Evolutionary conservation across 441 rosid genomes (phyloP).

Genomic region (Manihot esculenta): DNA sequence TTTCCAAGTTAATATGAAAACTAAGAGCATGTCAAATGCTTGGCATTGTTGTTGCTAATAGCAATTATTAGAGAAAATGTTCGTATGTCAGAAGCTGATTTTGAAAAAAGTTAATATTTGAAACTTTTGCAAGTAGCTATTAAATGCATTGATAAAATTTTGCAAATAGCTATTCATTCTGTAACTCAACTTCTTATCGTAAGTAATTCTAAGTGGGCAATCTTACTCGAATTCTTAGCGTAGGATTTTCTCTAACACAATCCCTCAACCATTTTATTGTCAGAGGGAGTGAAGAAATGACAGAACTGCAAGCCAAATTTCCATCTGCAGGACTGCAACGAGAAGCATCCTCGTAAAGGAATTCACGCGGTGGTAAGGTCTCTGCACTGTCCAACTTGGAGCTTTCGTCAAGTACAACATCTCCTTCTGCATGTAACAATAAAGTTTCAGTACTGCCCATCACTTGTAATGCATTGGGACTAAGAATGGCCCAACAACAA

Average conservation of each 20-base stretch:
- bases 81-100: no score
- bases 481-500: no score
- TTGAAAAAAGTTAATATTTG: no score
- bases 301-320: constrained; percentile 47
- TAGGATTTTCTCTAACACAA: constrained; percentile 66
- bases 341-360: constrained; percentile 51
- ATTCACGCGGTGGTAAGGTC: constrained; percentile 48
- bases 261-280: constrained; percentile 83
- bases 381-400: constrained; percentile 24
- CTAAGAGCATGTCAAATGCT: no score
- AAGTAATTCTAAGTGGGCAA: neutral
- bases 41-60: no score
- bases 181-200: no score
- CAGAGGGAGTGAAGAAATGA: constrained; percentile 74
- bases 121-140: no score
- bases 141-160: no score
- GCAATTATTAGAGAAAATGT: no score
- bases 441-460: neutral
- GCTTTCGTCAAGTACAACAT: constrained; percentile 40
- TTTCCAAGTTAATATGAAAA: neutral
- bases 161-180: no score
- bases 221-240: constrained; percentile 61
- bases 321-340: constrained; percentile 36
- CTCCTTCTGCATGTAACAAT: constrained; percentile 31
- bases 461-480: constrained; percentile 1